These are phyloP conservation scores for Styphnolobium japonicum DNA, from an alignment of 306 rosid species.

Conservation along the genomic window DNA sequence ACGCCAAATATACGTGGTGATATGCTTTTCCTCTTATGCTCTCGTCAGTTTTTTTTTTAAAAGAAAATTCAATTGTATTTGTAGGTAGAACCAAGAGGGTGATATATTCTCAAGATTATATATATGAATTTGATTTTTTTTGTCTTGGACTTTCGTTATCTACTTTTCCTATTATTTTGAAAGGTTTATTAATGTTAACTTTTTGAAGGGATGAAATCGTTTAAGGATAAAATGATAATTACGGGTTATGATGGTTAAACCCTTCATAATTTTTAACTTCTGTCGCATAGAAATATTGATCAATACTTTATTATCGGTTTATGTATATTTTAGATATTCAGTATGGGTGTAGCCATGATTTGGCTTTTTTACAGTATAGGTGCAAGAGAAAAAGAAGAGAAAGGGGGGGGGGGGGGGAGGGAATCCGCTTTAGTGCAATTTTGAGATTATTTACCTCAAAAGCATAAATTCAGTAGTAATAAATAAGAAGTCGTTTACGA, in stretches of 20 bases:
- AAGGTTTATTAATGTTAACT: not conserved
- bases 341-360: too few relatives aligned
- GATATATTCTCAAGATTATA: too few relatives aligned
- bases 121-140: not conserved
- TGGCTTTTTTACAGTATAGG: too few relatives aligned
- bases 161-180: not conserved
- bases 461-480: not conserved
- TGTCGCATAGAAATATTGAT: not conserved
- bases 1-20: not conserved
- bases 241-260: not conserved
- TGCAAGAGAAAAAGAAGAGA: too few relatives aligned
- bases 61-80: too few relatives aligned
- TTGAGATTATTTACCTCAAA: not conserved
- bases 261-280: not conserved
- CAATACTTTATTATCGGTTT: not conserved
- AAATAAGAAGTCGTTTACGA: not conserved
- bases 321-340: not conserved
- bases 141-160: not conserved
- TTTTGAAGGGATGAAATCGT: not conserved
- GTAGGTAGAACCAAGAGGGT: slow-evolving; percentile 16
- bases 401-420: too few relatives aligned
- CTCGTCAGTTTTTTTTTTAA: too few relatives aligned
- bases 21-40: not conserved
- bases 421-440: not conserved
- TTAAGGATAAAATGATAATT: not conserved